Evolutionary conservation across 345 rosid genomes (phyloP).

Genomic region (Sonneratia alba): DNA sequence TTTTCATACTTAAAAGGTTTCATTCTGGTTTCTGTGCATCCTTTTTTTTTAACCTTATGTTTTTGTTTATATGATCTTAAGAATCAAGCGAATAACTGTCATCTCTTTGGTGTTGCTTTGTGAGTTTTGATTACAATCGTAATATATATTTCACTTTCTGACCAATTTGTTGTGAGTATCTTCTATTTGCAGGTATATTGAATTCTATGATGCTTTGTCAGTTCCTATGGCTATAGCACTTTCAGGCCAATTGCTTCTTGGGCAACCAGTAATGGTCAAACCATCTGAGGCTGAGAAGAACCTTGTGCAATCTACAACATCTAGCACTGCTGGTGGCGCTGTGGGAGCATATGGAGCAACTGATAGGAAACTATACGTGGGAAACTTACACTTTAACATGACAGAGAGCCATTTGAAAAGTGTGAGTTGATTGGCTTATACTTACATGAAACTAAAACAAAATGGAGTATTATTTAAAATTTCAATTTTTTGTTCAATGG

Average conservation of each 20-base stretch:
- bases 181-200: slow-evolving; percentile 71
- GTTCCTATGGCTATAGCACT: slow-evolving; percentile 96
- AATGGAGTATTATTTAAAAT: too few relatives aligned
- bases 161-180: slow-evolving; percentile 28
- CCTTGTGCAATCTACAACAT: slow-evolving; percentile 63
- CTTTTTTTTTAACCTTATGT: background rate
- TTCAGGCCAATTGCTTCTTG: slow-evolving; percentile 76
- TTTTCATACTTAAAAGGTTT: too few relatives aligned
- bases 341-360: slow-evolving; percentile 66
- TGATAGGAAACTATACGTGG: slow-evolving; percentile 88
- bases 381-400: slow-evolving; percentile 90
- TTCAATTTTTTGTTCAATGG: too few relatives aligned
- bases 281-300: slow-evolving; percentile 99
- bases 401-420: slow-evolving; percentile 85
- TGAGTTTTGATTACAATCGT: slow-evolving; percentile 29
- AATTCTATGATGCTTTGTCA: slow-evolving; percentile 86
- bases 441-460: background rate
- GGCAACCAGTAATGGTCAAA: slow-evolving; percentile 97
- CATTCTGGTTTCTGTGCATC: background rate
- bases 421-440: slow-evolving; percentile 26
- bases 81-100: too few relatives aligned
- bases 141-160: slow-evolving; percentile 13
- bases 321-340: slow-evolving; percentile 41
- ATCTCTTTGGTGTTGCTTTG: slow-evolving; percentile 52
- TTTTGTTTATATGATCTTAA: background rate